Evolutionary conservation across 2,329 filamentous ascomycete genomes (phyloP).

Genomic region (Chaetomium olivaceum): DNA sequence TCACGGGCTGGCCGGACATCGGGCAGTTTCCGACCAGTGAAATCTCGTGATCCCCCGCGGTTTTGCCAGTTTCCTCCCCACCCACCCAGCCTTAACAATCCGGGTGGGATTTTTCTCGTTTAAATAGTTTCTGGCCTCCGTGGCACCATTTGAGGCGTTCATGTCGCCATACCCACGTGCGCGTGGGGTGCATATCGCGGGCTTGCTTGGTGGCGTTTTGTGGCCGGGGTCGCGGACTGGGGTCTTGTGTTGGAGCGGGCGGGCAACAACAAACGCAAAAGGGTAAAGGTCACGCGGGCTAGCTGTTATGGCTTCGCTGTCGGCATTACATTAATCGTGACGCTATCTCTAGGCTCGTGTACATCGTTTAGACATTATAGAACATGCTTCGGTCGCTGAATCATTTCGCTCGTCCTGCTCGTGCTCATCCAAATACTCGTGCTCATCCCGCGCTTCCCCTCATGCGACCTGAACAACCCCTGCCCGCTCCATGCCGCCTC

Average conservation of each 20-base stretch:
- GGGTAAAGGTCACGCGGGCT: background rate
- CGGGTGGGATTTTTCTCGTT: background rate
- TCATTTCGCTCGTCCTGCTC: background rate
- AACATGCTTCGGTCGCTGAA: background rate
- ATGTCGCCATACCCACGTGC: slow-evolving; percentile 31
- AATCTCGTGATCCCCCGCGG: slow-evolving; percentile 1
- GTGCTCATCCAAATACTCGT: too few species aligned
- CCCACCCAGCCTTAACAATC: background rate
- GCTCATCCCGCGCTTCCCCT: background rate
- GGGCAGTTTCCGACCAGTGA: slow-evolving; percentile 21
- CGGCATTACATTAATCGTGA: slow-evolving; percentile 15
- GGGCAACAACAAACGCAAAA: background rate
- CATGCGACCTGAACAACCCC: background rate
- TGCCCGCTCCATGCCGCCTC: background rate
- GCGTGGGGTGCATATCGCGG: slow-evolving; percentile 24
- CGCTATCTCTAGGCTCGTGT: background rate
- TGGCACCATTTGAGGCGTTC: slow-evolving; percentile 22
- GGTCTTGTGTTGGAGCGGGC: too few species aligned
- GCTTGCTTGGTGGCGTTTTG: slow-evolving; percentile 14
- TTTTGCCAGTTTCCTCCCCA: background rate
- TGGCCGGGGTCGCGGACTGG: background rate
- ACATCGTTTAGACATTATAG: slow-evolving; percentile 19
- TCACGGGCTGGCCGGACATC: slow-evolving; percentile 35
- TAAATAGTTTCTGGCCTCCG: slow-evolving; percentile 10
- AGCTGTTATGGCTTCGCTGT: background rate